Conservation (phyloP, 805 yeast species). For the Myxozyma geophila region DNA sequence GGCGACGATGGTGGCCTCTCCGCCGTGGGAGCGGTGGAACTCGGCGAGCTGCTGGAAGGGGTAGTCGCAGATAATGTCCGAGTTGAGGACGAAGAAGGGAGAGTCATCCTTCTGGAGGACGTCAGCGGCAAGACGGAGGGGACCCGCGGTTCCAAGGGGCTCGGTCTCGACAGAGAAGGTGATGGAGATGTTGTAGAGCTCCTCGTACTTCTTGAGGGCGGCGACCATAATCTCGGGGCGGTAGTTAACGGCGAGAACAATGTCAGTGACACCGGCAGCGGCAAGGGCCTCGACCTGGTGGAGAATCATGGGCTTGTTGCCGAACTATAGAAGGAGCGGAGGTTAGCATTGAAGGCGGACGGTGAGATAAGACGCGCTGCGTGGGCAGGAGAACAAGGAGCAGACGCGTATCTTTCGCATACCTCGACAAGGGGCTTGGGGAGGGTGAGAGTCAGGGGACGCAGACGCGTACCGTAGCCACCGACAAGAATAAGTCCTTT, state of each 20-base stretch:
- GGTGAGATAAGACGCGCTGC: not conserved
- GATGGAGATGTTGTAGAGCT: constrained; percentile 90
- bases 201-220: constrained; percentile 90
- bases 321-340: constrained; percentile 58
- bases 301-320: constrained; percentile 97
- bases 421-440: constrained; percentile 44
- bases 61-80: constrained; percentile 98
- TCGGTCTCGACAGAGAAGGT: constrained; percentile 98
- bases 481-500: constrained; percentile 85
- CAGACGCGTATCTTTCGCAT: constrained; percentile 1
- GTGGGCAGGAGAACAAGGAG: not conserved
- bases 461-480: constrained; percentile 99
- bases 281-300: constrained; percentile 99
- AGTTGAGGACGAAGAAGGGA: constrained; percentile 97
- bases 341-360: not conserved
- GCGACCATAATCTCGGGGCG: constrained; percentile 99
- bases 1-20: constrained; percentile 97
- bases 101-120: constrained; percentile 91
- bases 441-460: constrained; percentile 69
- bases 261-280: constrained; percentile 97
- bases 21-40: constrained; percentile 96
- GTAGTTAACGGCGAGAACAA: constrained; percentile 97
- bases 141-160: constrained; percentile 99
- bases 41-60: constrained; percentile 91
- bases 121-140: constrained; percentile 93